Evolutionary conservation across 768 basidiomycete genomes (phyloP), one percentile per base, ranked within the genome.

Genomic region (Naematelia aurantialba): DNA sequence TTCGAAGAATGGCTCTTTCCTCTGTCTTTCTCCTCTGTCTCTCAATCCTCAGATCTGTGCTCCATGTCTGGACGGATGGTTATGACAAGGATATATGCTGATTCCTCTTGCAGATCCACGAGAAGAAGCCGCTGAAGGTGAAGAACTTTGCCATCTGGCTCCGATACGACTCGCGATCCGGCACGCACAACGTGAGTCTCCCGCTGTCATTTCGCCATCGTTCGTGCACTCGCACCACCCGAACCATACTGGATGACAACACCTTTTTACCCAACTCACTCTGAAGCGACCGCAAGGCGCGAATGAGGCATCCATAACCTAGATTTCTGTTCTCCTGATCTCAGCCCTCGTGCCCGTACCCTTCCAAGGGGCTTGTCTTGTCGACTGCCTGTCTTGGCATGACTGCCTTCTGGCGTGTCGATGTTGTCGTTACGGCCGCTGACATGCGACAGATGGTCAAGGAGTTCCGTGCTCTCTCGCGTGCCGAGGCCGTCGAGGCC

Each of bases 111-210:
- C 62, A 97, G 93, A 97, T 98, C 78, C 85, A 88, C 77, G 94
- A 98, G 83, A 93, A 90, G 85, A 91, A 88, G 80, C 96, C 96
- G 22, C 78, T 96, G 79, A 93, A 93, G 82, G 89, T 97, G 80
- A 98, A 99, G 85, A 98, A 96, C 87, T 97, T 99, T 78, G 96
- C 96, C 68, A 89, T 99, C 81, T 98, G 96, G 96, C 81, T 99
- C 78, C 89, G 94, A 72, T 99, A 99, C 81, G 96, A 99, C 81
- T 98, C 94, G 55, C 91, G 94, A 72, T 96, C 93, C 52, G 96
- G 96, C 65, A 99, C 96, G 47, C 96, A 98, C 87, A 99, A 99
- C 86, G 94, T 97, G 92, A 65, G 70, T 66, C 14, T n/a, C 29
- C 17, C 8, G 8, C 34, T 52, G 29, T 4, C 24, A 21, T 14